These are phyloP conservation scores for Phytophthora foliorum DNA, from an alignment of 352 stramenopile species.

Conservation along the genomic window DNA sequence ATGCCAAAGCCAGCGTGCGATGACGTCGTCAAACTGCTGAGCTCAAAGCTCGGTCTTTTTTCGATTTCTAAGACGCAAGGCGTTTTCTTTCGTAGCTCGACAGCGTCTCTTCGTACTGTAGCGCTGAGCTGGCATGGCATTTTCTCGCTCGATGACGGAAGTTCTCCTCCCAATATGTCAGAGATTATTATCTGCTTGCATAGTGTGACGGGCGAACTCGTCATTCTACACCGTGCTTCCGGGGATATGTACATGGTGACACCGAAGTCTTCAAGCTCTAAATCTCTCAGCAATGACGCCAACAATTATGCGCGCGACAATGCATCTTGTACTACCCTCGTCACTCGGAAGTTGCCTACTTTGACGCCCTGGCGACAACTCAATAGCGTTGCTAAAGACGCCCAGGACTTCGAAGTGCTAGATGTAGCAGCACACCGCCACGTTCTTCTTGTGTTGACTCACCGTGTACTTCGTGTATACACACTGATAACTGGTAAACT, in stretches of 20 bases:
- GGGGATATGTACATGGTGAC: slow-evolving; percentile 58
- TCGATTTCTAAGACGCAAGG: slow-evolving; percentile 59
- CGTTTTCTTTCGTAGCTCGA: slow-evolving; percentile 70
- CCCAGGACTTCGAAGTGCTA: slow-evolving; percentile 25
- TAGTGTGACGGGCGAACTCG: slow-evolving; percentile 80
- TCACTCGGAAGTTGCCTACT: slow-evolving; percentile 34
- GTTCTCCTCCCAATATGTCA: slow-evolving; percentile 1
- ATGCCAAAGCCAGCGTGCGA: slow-evolving; percentile 30
- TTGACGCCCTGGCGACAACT: slow-evolving; percentile 36
- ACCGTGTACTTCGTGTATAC: slow-evolving; percentile 49
- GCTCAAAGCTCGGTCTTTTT: slow-evolving; percentile 80
- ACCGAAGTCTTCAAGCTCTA: slow-evolving; percentile 16
- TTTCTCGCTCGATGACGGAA: slow-evolving; percentile 14
- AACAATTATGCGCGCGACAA: slow-evolving; percentile 10
- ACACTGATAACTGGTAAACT: slow-evolving; percentile 61
- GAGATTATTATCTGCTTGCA: slow-evolving; percentile 60
- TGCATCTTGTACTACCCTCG: slow-evolving; percentile 28
- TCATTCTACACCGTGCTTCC: slow-evolving; percentile 52
- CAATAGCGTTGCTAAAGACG: slow-evolving; percentile 1
- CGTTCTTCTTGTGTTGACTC: slow-evolving; percentile 34
- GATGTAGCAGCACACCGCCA: slow-evolving; percentile 46
- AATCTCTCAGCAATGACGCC: slow-evolving; percentile 3
- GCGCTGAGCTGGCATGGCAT: slow-evolving; percentile 47
- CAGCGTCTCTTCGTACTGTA: slow-evolving; percentile 50
- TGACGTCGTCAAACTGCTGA: slow-evolving; percentile 50